A percentile compares a stretch with the other conserved stretches of the same genome.
Evolutionary conservation across 2,329 filamentous ascomycete genomes (phyloP).

Genomic region (Clonostachys sp.): DNA sequence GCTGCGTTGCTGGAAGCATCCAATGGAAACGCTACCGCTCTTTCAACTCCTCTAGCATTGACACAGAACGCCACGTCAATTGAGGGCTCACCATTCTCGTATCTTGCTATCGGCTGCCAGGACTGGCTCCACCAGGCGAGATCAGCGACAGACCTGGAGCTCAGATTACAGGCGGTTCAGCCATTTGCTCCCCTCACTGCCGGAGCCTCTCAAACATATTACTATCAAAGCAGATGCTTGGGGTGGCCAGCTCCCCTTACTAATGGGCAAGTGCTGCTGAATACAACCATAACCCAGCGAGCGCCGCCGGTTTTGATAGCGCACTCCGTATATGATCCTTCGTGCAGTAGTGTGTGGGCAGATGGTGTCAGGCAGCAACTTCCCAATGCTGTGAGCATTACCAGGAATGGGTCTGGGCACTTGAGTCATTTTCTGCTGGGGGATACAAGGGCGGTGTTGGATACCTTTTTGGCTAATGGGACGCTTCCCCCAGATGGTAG

Average conservation of each 20-base stretch:
- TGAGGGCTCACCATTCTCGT: slow-evolving; percentile 2
- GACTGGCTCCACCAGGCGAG: slow-evolving; percentile 10
- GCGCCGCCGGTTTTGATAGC: slow-evolving; percentile 9
- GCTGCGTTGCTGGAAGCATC: slow-evolving; percentile 6
- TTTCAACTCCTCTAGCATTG: slow-evolving; percentile 6
- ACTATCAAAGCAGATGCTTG: slow-evolving; percentile 9
- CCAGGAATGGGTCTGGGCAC: slow-evolving; percentile 13
- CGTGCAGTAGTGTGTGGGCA: slow-evolving; percentile 10
- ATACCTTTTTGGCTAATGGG: slow-evolving; percentile 10
- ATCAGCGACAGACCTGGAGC: slow-evolving; percentile 6
- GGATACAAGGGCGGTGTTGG: slow-evolving; percentile 12
- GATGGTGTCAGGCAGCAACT: slow-evolving; percentile 11
- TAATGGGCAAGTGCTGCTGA: slow-evolving; percentile 7
- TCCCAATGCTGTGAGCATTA: slow-evolving; percentile 11
- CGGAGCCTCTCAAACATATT: slow-evolving; percentile 8
- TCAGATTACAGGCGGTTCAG: slow-evolving; percentile 4
- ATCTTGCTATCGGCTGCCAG: slow-evolving; percentile 13
- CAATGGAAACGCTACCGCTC: slow-evolving; percentile 10
- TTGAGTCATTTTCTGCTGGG: slow-evolving; percentile 10
- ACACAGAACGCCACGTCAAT: background rate
- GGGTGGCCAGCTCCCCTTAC: slow-evolving; percentile 12
- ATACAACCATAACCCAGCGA: background rate
- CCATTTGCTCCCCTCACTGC: slow-evolving; percentile 9
- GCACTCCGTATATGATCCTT: slow-evolving; percentile 11
- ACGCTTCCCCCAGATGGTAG: slow-evolving; percentile 12